Conservation (phyloP, 176 grass and related monocot species). For the Aegilops speltoides region DNA sequence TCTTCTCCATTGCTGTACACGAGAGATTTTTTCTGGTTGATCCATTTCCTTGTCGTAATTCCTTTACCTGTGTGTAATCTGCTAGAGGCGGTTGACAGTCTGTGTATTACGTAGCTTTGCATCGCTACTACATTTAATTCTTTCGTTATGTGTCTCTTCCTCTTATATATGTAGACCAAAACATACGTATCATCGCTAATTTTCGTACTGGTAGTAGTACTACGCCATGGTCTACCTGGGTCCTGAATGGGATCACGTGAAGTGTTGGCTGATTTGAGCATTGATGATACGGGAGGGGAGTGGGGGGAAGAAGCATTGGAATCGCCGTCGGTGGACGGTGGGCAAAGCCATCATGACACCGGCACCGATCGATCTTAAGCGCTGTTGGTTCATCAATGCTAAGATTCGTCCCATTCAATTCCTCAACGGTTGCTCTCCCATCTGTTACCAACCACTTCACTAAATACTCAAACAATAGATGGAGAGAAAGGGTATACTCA, state of each 20-base stretch:
- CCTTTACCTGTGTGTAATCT: slow-evolving; percentile 7
- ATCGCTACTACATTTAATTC: neutral
- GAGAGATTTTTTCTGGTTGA: neutral
- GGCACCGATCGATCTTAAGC: neutral
- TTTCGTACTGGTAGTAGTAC: neutral
- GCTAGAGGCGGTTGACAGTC: slow-evolving; percentile 6
- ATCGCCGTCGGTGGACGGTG: slow-evolving; percentile 21
- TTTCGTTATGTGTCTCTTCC: neutral
- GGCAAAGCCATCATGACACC: neutral
- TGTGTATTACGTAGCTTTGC: neutral
- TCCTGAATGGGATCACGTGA: neutral
- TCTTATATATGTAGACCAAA: neutral
- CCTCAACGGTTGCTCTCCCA: neutral
- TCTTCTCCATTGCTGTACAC: slow-evolving; percentile 18
- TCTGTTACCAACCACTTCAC: neutral
- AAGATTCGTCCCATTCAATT: slow-evolving; percentile 12
- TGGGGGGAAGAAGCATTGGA: neutral
- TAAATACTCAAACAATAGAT: no score
- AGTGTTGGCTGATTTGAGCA: neutral
- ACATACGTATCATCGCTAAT: neutral
- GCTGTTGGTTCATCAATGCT: slow-evolving; percentile 34
- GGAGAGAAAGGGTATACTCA: no score
- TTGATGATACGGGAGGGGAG: neutral
- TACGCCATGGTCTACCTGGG: no score
- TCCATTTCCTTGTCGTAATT: slow-evolving; percentile 6